phyloP scores from a whole-genome alignment of 75 land plant species.

The Pinus albicaulis region DNA sequence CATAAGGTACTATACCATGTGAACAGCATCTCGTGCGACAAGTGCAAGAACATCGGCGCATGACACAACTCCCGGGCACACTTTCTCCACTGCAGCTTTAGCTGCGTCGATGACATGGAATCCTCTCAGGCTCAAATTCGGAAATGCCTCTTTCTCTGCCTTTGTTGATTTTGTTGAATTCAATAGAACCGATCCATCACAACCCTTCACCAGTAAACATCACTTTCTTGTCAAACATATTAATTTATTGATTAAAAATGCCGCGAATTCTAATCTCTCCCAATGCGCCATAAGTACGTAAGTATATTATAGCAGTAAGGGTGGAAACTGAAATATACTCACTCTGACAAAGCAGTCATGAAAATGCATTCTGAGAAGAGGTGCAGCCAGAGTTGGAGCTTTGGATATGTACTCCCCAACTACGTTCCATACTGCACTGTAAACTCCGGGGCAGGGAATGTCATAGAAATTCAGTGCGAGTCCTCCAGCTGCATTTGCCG shows the following conservation, averaged over 20 bases:
- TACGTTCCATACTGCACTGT: constrained; percentile 37
- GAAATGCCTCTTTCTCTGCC: constrained; percentile 43
- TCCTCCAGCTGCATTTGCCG: background rate
- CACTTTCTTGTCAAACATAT: background rate
- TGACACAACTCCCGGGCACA: constrained; percentile 66
- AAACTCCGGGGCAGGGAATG: constrained; percentile 56
- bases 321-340: background rate
- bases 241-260: background rate
- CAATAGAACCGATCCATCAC: constrained; percentile 72
- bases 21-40: constrained; percentile 43
- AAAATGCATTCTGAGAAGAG: constrained; percentile 32
- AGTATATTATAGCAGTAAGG: too few species aligned
- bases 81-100: constrained; percentile 41
- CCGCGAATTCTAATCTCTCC: too few species aligned
- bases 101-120: constrained; percentile 53
- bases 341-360: constrained; percentile 35
- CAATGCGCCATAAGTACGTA: too few species aligned
- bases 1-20: too few species aligned
- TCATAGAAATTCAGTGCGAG: constrained; percentile 38
- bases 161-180: constrained; percentile 43
- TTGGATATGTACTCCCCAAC: constrained; percentile 42
- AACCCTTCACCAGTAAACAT: constrained; percentile 21
- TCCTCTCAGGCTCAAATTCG: constrained; percentile 48
- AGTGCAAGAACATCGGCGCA: constrained; percentile 64
- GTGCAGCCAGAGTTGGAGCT: constrained; percentile 22